Percentiles rank a stretch among this genome's conserved stretches.
phyloP scores from a whole-genome alignment of 2,329 filamentous ascomycete genomes.

The Cercospora sojina region DNA sequence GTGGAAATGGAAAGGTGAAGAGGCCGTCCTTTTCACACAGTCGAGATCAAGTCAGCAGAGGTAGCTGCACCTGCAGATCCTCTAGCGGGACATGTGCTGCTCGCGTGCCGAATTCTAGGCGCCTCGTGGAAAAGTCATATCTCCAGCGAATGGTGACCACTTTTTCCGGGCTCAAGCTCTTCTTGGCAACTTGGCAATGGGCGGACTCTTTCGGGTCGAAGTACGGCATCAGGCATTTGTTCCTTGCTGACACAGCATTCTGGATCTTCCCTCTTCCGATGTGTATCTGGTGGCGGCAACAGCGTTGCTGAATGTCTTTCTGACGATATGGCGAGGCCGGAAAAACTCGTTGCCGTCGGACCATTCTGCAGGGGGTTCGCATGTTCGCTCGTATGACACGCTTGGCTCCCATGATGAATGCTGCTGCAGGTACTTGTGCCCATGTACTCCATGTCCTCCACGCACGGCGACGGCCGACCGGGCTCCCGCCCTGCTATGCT shows the following conservation, averaged over 20 bases:
- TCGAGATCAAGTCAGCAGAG: neutral
- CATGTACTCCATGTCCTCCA: neutral
- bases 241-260: neutral
- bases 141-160: conserved; percentile 8
- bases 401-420: neutral
- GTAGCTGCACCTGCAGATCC: neutral
- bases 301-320: neutral
- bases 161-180: conserved; percentile 1
- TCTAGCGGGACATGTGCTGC: conserved; percentile 1
- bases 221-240: conserved; percentile 1
- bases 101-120: conserved; percentile 5
- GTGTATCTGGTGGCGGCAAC: neutral
- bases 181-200: conserved; percentile 5
- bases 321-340: neutral
- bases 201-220: neutral
- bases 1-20: neutral
- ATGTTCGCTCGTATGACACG: conserved; percentile 1
- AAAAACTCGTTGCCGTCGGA: neutral
- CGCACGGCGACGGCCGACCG: conserved; percentile 6
- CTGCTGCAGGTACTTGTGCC: neutral
- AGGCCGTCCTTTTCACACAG: neutral
- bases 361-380: neutral
- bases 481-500: neutral
- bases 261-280: neutral
- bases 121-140: conserved; percentile 11